These are phyloP conservation scores for Penicillium aurantiogriseum DNA, from an alignment of 2,329 filamentous ascomycete species.

Conservation along the genomic window DNA sequence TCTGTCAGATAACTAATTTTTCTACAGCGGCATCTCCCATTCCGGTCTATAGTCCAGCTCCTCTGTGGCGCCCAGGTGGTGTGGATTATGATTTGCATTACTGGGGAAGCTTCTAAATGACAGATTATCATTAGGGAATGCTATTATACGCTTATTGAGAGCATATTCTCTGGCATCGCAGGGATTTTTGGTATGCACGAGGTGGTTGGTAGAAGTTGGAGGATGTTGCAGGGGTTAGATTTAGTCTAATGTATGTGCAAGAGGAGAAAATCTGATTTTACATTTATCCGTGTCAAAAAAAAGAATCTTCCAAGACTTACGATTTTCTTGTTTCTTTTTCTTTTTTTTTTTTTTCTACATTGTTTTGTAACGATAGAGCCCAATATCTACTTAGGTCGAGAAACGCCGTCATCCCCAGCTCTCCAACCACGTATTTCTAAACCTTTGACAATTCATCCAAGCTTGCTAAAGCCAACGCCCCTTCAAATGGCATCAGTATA, in stretches of 20 bases:
- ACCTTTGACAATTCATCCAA: background rate
- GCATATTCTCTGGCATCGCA: background rate
- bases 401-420: background rate
- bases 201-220: background rate
- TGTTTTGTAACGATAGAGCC: background rate
- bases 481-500: background rate
- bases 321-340: background rate
- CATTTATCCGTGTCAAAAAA: background rate
- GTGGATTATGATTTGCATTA: constrained; percentile 34
- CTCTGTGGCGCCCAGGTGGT: constrained; percentile 33
- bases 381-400: background rate
- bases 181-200: background rate
- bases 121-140: background rate
- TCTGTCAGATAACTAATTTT: background rate
- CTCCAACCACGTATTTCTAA: background rate
- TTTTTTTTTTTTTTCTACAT: background rate
- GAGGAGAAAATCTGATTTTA: background rate
- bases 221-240: background rate
- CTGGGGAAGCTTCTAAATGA: constrained; percentile 28
- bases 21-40: constrained; percentile 21
- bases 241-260: background rate
- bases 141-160: background rate
- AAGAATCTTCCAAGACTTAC: background rate
- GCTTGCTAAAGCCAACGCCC: background rate
- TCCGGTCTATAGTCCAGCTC: constrained; percentile 33